Evolutionary conservation across 176 grass and related monocot genomes (phyloP).

Genomic region (Pontederia paniculata): DNA sequence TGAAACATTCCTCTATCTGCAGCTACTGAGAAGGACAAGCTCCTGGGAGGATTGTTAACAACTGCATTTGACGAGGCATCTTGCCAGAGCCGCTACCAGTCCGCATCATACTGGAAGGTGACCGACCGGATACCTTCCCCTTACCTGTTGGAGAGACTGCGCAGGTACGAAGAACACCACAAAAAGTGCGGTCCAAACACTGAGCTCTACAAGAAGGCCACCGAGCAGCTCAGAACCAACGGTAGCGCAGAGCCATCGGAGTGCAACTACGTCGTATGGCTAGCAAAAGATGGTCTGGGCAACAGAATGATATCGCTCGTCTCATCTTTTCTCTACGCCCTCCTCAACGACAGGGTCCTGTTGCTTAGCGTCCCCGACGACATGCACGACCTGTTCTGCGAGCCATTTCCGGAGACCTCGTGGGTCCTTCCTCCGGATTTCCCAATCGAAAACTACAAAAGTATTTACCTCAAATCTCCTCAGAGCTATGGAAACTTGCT

Average conservation of each 20-base stretch:
- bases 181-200: slow-evolving; percentile 49
- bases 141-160: slow-evolving; percentile 32
- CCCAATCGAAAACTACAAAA: slow-evolving; percentile 13
- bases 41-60: slow-evolving; percentile 43
- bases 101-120: slow-evolving; percentile 27
- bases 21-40: too few species aligned
- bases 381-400: too few species aligned
- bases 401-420: too few species aligned
- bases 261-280: slow-evolving; percentile 63
- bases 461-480: neutral
- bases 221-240: too few species aligned
- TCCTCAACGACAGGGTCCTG: slow-evolving; percentile 38
- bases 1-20: too few species aligned
- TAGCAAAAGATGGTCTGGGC: slow-evolving; percentile 34
- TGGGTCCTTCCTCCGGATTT: slow-evolving; percentile 30
- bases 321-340: too few species aligned
- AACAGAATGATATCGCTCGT: slow-evolving; percentile 35
- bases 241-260: slow-evolving; percentile 27
- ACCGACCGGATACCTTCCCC: slow-evolving; percentile 32
- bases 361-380: slow-evolving; percentile 18
- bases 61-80: slow-evolving; percentile 28
- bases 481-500: slow-evolving; percentile 35
- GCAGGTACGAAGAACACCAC: slow-evolving; percentile 51
- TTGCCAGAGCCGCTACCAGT: slow-evolving; percentile 53
- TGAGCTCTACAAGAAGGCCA: slow-evolving; percentile 21